Evolutionary conservation across 2,329 filamentous ascomycete genomes (phyloP), one percentile per base, ranked within the genome.

Genomic region (Fusarium acutatum): DNA sequence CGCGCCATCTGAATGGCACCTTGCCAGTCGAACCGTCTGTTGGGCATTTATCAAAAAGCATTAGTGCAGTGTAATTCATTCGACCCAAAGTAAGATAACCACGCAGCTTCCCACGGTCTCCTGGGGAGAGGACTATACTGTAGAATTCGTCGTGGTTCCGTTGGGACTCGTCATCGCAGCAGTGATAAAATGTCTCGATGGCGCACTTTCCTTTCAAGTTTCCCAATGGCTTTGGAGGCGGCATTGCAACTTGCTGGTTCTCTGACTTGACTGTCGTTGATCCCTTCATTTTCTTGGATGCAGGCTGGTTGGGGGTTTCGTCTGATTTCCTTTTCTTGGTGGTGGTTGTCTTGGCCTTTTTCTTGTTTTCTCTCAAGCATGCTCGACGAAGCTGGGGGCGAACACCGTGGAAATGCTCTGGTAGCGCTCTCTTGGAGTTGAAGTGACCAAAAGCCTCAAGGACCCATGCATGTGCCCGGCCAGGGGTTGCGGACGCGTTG

Each of bases 321-420:
- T 47, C n/a, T 15, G 28, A 24, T 18, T 50, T 37, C 13, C 24
- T 15, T 20, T 37, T 52, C 4, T 38, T 28, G 4, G 28, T 7
- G 1, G 3, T 9, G 0, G 17, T 12, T 24, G 7, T 6, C 8
- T 30, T 35, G 12, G 9, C 10, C 17, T 3, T 6, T 5, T 6
- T 4, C n/a, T 37, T 37, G 22, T n/a, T 32, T 18, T 63, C 24
- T 4, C 10, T 37, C 5, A 4, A 11, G 26, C 24, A 32, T 7
- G 28, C 44, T 12, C 3, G 20, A 11, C 15, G 9, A 7, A 63
- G 22, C 20, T 52, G 30, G 1, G 11, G 32, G 6, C 35, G n/a
- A 3, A 64, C 26, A 10, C 20, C 30, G 4, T 13, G 11, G 5
- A 64, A n/a, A 24, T 43, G 35, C 0, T 1, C 13, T 4, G 57